Base-by-base conservation (phyloP, 2,329 filamentous ascomycete species). In the Bipolaris cookei region DNA sequence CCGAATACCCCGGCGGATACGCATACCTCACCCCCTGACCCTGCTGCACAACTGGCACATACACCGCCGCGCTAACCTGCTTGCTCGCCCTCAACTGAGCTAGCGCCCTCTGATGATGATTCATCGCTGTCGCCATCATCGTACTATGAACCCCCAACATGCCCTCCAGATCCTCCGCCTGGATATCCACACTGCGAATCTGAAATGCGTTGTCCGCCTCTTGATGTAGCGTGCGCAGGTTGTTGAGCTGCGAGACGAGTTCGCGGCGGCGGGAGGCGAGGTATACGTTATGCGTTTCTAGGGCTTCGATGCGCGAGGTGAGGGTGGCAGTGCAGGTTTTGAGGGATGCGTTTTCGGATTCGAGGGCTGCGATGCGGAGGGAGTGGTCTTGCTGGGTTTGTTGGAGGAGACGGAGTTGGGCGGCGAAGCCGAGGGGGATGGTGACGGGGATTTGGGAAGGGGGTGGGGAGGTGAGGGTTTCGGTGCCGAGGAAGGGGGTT, bases 181-280 rank as follows among this genome's bases (percentile, higher is more conserved):
- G 56, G 7, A 69, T 49, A 11, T 67, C 64, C 2, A 7, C 42
- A 3, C 59, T 53, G 20, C 64, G 64, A 14, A 65, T 21, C 1
- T 54, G 48, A 37, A 69, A 64, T 1, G 62, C 56, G 25, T 68
- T 68, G 38, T 49, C 54, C 20, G 66, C 61, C 47, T 68, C 65
- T 30, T 63, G 61, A 30, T 67, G 51, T 0, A 65, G 41, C 1
- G 63, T 62, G 14, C 64, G 58, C 25, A 68, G 51, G 35, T 59
- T 70, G 42, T 51, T 37, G 1, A 70, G 59, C 8, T 61, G 59
- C 16, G 41, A 1, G 7, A 66, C 66, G 2, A 63, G 57, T 45
- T 66, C 66, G 7, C 52, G 54, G 39, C 67, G 67, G 6, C 62
- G 66, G 3, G 47, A 25, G 8, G 45, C 18, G 14, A 61, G 51